A percentile compares a stretch with the other conserved stretches of the same genome.
Evolutionary conservation across 73 alveolate genomes (phyloP).

Genomic region (Paramecium sonneborni): DNA sequence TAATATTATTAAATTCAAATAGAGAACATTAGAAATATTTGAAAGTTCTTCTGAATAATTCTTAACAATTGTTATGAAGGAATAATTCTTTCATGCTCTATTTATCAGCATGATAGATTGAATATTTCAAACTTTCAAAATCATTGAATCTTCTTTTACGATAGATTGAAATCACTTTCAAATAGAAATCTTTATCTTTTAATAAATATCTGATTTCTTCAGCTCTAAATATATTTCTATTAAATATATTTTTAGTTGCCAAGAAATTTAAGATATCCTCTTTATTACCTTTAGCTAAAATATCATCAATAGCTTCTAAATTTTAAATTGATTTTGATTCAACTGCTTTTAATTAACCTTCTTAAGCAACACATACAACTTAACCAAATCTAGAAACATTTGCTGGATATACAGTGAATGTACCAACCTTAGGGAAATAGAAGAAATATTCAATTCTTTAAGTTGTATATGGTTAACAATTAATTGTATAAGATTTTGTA

Average conservation of each 20-base stretch:
- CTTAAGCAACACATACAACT: slow-evolving; percentile 82
- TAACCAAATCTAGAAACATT: slow-evolving; percentile 78
- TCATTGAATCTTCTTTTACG: slow-evolving; percentile 76
- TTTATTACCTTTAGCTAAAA: slow-evolving; percentile 72
- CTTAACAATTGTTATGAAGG: not conserved
- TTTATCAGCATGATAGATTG: slow-evolving; percentile 85
- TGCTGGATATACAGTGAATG: slow-evolving; percentile 83
- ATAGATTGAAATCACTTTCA: slow-evolving; percentile 72
- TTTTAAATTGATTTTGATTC: slow-evolving; percentile 43
- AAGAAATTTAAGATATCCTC: slow-evolving; percentile 76
- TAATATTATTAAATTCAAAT: slow-evolving; percentile 30
- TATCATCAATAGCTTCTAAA: slow-evolving; percentile 77
- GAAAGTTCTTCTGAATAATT: not conserved
- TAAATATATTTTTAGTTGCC: slow-evolving; percentile 67
- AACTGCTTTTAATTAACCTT: slow-evolving; percentile 69
- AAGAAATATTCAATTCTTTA: slow-evolving; percentile 73
- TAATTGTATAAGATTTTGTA: slow-evolving; percentile 71
- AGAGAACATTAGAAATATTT: slow-evolving; percentile 46
- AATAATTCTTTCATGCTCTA: slow-evolving; percentile 78
- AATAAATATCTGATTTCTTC: slow-evolving; percentile 72
- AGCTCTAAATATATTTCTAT: slow-evolving; percentile 69
- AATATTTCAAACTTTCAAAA: slow-evolving; percentile 79
- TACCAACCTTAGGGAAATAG: slow-evolving; percentile 93
- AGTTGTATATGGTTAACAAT: slow-evolving; percentile 83
- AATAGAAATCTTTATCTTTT: slow-evolving; percentile 79